Evolutionary conservation across 345 rosid species (phyloP), one percentile per base, ranked within the genome.

Genomic region (Microthlaspi erraticum): DNA sequence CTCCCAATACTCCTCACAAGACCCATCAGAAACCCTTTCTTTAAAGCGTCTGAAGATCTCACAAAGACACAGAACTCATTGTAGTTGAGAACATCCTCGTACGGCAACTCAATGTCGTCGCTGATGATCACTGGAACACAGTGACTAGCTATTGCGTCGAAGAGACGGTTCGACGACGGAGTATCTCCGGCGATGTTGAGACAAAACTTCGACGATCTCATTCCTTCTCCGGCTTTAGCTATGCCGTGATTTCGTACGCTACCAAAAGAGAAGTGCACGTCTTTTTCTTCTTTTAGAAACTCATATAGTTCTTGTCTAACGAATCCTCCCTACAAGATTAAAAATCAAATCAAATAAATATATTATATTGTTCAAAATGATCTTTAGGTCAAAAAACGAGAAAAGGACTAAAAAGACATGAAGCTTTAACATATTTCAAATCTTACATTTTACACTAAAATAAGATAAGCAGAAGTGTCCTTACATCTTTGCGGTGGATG

Each of bases 121-220:
- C 99, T 94, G 66, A 91, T 89, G 19, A 94, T 87, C 73, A 94
- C 93, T 0, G 96, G 98, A 41, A 94, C 83, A 55, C 99, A 94
- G 59, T 91, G 98, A 79, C 99, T 94, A 20, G 87, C 97, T 58
- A 91, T 88, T 62, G 99, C 92, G 39, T 94, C 99, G 7, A 94
- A 94, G 55, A 94, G 90, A n/a, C 98, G 96, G 72, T 91, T 94
- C 3, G 98, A 89, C 1, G 96, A 94, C 4, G 99, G 99, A 5
- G 99, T 94, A 66, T 94, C 99, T 0, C 99, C 98, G 5, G 98
- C 99, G 16, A 94, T 88, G 81, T 90, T 92, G 75, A 92, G 96
- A 61, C 99, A 94, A 65, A 94, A 94, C 73, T 92, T 94, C 11
- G 97, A 92, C 5, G 84, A 64, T 70, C 79, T 86, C 99, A 94